Evolutionary conservation across 1,139 yeast genomes (phyloP), one percentile per base, ranked within the genome.

Genomic region (Scheffersomyces cryptocercus): DNA sequence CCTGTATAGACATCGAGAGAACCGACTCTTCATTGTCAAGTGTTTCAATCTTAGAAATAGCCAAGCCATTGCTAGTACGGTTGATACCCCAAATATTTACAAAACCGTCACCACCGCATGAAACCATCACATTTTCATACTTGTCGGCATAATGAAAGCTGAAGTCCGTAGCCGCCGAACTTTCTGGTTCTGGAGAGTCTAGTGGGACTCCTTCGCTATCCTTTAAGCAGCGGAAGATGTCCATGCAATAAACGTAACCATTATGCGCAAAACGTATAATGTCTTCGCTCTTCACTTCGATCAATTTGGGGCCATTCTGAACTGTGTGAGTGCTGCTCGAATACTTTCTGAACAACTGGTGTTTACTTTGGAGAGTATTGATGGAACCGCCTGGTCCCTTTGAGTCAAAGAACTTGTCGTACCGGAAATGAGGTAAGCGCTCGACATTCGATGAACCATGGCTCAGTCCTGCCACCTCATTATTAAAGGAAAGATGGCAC

Each of bases 21-120:
- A 89, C 82, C 4, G 88, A 79, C 33, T 83, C 88, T 3, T 81
- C 82, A 53, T 87, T 85, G 39, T 82, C 84, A 39, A 89, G 64
- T 8, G 78, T 66, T 31, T 73, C 66, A 33, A 73, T 48, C 36
- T 61, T 61, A 6, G 39, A 41, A 14, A 64, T 32, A 11, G 31
- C 29, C 58, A 60, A 28, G 4, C 43, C 37, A 6, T 29, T 35
- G 5, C 52, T 44, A 3, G 44, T 46, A 9, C 39, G 38, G 1
- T 44, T 44, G 16, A 70, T 48, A 1, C 71, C 70, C 99, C 99
- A 93, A 11, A 90, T 64, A 53, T 87, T 88, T 20, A 87, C 79
- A 2, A 79, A 58, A 0, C 98, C 98, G 64, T 93, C 98, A 39
- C 98, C 98, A 40, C 97, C 96, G 29, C 96, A 95, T 31, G 73